These are phyloP conservation scores for Stephania yunnanensis DNA, from an alignment of 164 flowering plant species.

Conservation along the genomic window DNA sequence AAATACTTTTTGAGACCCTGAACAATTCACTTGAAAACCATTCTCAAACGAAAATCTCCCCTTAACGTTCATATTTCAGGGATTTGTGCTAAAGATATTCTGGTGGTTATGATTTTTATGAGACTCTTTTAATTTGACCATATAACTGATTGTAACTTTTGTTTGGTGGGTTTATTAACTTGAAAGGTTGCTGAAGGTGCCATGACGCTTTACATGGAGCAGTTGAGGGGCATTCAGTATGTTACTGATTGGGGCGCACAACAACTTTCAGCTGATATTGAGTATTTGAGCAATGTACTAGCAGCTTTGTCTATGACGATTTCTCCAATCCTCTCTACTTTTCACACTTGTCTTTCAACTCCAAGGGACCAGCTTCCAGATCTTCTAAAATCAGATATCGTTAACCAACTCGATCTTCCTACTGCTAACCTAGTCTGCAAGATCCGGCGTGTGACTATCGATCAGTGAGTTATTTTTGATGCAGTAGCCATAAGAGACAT, in stretches of 20 bases:
- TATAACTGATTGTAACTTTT: neutral
- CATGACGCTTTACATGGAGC: constrained; percentile 83
- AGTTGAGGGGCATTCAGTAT: constrained; percentile 80
- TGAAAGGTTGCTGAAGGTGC: constrained; percentile 97
- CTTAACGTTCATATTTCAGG: neutral
- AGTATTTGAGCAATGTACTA: constrained; percentile 88
- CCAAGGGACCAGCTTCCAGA: constrained; percentile 81
- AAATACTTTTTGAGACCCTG: too few relatives aligned
- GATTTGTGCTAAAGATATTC: neutral
- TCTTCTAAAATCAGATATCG: constrained; percentile 63
- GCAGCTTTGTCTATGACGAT: constrained; percentile 88
- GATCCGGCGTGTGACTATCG: constrained; percentile 72
- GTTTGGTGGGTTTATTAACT: constrained; percentile 5
- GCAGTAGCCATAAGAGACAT: too few relatives aligned
- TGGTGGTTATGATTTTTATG: neutral
- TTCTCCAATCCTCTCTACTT: constrained; percentile 74
- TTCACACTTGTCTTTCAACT: constrained; percentile 74
- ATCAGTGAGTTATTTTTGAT: constrained; percentile 19
- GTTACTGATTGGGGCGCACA: constrained; percentile 91
- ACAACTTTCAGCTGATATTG: constrained; percentile 90
- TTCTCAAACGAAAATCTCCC: neutral
- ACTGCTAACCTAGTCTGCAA: constrained; percentile 87
- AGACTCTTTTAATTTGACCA: neutral
- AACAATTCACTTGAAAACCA: neutral
- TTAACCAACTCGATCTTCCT: constrained; percentile 62